Conservation (phyloP, 164 flowering plant genomes). For the Litsea cubeba region DNA sequence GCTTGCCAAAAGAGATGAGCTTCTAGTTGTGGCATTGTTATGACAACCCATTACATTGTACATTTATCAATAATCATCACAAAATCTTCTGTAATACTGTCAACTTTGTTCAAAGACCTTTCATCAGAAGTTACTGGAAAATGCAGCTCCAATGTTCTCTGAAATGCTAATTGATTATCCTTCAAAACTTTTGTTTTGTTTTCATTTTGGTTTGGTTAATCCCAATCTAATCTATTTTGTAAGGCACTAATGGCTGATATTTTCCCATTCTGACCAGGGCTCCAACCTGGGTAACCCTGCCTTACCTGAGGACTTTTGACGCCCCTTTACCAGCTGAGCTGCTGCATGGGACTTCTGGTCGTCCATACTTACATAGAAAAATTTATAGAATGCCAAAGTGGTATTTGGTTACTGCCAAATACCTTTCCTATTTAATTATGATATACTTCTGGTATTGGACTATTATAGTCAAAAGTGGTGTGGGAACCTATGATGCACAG, state of each 20-base stretch:
- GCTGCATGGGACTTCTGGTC: no score
- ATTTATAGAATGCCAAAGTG: background rate
- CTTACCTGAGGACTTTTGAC: no score
- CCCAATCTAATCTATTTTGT: no score
- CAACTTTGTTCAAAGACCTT: background rate
- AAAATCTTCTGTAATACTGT: background rate
- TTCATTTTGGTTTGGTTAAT: no score
- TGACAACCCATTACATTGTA: background rate
- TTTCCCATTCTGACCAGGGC: no score
- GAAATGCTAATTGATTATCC: background rate
- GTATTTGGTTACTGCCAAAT: background rate
- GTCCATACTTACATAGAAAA: background rate
- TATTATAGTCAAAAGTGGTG: background rate
- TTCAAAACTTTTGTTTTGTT: no score
- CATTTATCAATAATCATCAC: background rate
- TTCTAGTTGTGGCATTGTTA: slow-evolving; percentile 25
- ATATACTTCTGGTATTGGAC: background rate
- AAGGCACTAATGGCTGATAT: no score
- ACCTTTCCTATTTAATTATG: background rate
- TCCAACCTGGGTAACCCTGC: no score
- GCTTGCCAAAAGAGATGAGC: slow-evolving; percentile 84
- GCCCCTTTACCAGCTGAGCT: no score
- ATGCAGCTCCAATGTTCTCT: background rate
- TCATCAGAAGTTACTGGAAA: background rate
- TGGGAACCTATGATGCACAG: no score